Percentiles rank a stretch among this genome's conserved stretches.
Conservation (phyloP, 257 asterid genomes). For the Thymus quinquecostatus region DNA sequence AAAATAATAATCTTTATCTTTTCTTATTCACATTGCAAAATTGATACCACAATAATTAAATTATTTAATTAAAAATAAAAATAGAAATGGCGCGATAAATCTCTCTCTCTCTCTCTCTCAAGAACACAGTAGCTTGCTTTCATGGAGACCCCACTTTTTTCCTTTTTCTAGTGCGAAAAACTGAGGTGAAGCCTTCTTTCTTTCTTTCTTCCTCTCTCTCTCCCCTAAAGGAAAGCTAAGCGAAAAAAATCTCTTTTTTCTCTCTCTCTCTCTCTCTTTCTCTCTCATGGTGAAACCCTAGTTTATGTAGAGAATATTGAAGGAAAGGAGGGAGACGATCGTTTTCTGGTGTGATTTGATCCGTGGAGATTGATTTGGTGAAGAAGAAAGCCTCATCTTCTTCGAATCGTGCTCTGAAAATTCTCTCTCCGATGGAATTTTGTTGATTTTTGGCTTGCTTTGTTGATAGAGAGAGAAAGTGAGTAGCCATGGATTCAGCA, state of each 20-base stretch:
- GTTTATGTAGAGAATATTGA: not conserved
- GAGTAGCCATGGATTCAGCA: constrained; percentile 63
- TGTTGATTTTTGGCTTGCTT: not conserved
- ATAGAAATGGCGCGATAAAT: not conserved
- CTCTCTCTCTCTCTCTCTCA: constrained; percentile 27
- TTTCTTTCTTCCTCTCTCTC: constrained; percentile 7
- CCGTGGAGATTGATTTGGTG: not conserved
- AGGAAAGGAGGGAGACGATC: constrained; percentile 4
- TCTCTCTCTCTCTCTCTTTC: constrained; percentile 19
- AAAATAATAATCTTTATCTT: constrained; percentile 1
- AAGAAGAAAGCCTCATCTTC: constrained; percentile 15
- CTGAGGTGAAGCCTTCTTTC: constrained; percentile 35
- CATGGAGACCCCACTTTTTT: constrained; percentile 63
- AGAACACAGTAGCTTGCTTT: constrained; percentile 34
- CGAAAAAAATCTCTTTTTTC: constrained; percentile 9
- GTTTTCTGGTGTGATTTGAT: constrained; percentile 13
- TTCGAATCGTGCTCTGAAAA: constrained; percentile 39
- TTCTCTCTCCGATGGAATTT: constrained; percentile 22
- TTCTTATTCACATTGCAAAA: constrained; percentile 42
- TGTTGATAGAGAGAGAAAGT: not conserved
- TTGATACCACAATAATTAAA: constrained; percentile 30
- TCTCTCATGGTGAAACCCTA: constrained; percentile 48
- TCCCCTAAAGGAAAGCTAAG: constrained; percentile 11
- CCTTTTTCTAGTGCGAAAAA: constrained; percentile 45
- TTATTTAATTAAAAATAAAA: not conserved